These are phyloP conservation scores for Thermothielavioides terrestris DNA, from an alignment of 495 filamentous ascomycete species.

Conservation along the genomic window DNA sequence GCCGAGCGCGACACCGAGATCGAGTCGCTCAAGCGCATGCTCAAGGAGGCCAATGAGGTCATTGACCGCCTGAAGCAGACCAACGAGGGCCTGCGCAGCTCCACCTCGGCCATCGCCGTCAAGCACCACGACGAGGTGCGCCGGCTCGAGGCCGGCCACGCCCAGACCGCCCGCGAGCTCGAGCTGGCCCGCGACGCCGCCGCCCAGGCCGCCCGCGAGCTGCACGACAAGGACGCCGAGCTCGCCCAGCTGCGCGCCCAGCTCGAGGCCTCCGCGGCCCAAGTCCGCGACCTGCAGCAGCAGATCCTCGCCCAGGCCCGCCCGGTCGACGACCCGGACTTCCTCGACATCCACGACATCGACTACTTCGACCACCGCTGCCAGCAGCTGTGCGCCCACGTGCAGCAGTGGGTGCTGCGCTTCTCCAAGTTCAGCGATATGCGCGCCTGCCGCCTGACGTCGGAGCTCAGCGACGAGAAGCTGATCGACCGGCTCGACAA, in stretches of 20 bases:
- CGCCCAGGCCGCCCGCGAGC: constrained; percentile 48
- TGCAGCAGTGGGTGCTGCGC: constrained; percentile 90
- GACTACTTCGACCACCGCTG: constrained; percentile 94
- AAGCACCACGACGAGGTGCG: constrained; percentile 56
- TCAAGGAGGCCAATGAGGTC: constrained; percentile 72
- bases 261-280: constrained; percentile 65
- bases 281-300: constrained; percentile 72
- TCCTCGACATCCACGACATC: constrained; percentile 74
- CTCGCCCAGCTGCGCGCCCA: constrained; percentile 67
- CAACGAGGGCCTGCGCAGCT: constrained; percentile 68
- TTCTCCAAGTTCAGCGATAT: constrained; percentile 95
- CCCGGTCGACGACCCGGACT: constrained; percentile 53
- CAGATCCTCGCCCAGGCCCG: constrained; percentile 52
- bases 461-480: constrained; percentile 77
- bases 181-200: constrained; percentile 50
- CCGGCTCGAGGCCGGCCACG: constrained; percentile 47
- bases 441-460: constrained; percentile 68
- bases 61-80: constrained; percentile 66
- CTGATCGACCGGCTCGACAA: constrained; percentile 88
- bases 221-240: constrained; percentile 75
- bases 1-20: constrained; percentile 72
- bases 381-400: constrained; percentile 83
- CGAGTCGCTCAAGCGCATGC: constrained; percentile 62
- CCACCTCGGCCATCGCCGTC: constrained; percentile 64
- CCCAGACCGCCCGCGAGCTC: constrained; percentile 52